Evolutionary conservation across 257 asterid genomes (phyloP).

Genomic region (Gynochthodes officinalis): DNA sequence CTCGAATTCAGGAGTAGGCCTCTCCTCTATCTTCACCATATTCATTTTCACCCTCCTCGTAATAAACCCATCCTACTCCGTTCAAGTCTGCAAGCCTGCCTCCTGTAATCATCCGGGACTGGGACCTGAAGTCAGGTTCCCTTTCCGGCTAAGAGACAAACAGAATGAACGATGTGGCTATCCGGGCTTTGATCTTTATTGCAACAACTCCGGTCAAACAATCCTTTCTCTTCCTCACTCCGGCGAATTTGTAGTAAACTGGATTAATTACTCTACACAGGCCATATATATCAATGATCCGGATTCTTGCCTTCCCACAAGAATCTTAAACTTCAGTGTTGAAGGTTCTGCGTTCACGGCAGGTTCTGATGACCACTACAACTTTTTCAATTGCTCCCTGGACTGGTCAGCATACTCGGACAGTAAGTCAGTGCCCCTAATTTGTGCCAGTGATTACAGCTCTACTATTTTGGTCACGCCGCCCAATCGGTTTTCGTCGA

Average conservation of each 20-base stretch:
- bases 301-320: conserved; percentile 46
- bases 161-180: conserved; percentile 52
- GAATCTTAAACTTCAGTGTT: conserved; percentile 45
- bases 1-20: not conserved
- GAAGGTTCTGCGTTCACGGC: conserved; percentile 44
- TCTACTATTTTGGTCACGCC: conserved; percentile 39
- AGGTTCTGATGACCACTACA: conserved; percentile 23
- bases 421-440: conserved; percentile 25
- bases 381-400: conserved; percentile 56
- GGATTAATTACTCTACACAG: conserved; percentile 53
- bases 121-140: conserved; percentile 63
- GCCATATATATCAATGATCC: conserved; percentile 55
- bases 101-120: conserved; percentile 37
- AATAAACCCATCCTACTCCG: conserved; percentile 17
- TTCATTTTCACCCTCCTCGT: conserved; percentile 12
- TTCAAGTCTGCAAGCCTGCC: conserved; percentile 39
- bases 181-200: conserved; percentile 66
- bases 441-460: conserved; percentile 41
- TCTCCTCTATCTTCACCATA: not conserved
- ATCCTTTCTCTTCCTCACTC: conserved; percentile 54
- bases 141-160: conserved; percentile 48
- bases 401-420: conserved; percentile 14
- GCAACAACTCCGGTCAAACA: conserved; percentile 52
- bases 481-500: conserved; percentile 9
- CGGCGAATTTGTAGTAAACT: conserved; percentile 61